Conservation (phyloP, 192 early-diverging fungal genomes). For the Geranomyces variabilis region DNA sequence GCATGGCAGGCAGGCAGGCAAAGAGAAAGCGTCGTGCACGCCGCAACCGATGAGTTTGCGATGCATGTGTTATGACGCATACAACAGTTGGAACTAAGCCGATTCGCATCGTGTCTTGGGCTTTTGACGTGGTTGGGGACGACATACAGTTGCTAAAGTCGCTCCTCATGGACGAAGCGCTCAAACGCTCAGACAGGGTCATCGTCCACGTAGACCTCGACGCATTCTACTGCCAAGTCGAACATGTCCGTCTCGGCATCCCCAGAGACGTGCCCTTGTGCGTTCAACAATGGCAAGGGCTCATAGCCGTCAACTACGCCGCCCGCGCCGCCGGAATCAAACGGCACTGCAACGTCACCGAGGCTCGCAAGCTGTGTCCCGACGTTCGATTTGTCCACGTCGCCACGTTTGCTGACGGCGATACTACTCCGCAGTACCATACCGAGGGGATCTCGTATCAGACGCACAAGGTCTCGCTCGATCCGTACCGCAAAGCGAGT, state of each 20-base stretch:
- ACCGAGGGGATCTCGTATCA: conserved; percentile 55
- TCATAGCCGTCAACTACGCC: conserved; percentile 80
- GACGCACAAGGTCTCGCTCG: conserved; percentile 77
- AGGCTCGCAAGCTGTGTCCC: conserved; percentile 29
- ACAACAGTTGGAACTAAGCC: too few relatives aligned
- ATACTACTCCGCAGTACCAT: conserved; percentile 70
- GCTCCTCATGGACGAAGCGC: conserved; percentile 7
- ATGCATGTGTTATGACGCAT: too few relatives aligned
- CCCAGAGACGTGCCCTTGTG: conserved; percentile 70
- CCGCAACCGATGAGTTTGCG: too few relatives aligned
- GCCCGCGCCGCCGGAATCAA: conserved; percentile 78
- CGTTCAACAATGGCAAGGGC: conserved; percentile 89
- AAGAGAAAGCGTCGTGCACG: too few relatives aligned
- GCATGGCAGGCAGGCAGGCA: too few relatives aligned
- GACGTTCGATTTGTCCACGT: conserved; percentile 38
- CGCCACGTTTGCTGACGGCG: conserved; percentile 75
- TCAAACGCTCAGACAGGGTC: conserved; percentile 22
- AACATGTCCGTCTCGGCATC: conserved; percentile 57
- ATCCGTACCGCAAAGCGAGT: conserved; percentile 56
- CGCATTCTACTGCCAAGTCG: conserved; percentile 38
- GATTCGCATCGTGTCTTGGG: too few relatives aligned
- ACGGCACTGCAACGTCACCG: conserved; percentile 20
- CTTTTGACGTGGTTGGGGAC: too few relatives aligned
- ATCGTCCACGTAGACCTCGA: conserved; percentile 36
- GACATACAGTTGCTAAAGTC: too few relatives aligned